These are phyloP conservation scores for Penicillium sp. DNA, from an alignment of 2,329 filamentous ascomycete genomes.

Conservation along the genomic window DNA sequence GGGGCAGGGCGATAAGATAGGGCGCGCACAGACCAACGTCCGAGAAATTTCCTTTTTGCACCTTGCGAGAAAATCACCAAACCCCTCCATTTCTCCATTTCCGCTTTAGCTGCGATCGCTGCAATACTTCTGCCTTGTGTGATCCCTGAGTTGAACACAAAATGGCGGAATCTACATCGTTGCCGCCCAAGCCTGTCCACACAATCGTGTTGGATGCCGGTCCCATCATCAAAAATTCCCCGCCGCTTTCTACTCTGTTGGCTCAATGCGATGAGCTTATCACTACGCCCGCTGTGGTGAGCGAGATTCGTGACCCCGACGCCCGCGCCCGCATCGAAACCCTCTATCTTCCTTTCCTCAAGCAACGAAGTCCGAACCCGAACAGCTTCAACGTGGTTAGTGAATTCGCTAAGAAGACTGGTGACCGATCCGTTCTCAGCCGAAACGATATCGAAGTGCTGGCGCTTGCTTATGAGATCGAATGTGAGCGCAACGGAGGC, in stretches of 20 bases:
- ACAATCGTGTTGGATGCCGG: constrained; percentile 88
- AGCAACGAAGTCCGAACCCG: constrained; percentile 71
- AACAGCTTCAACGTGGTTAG: constrained; percentile 79
- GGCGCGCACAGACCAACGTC: constrained; percentile 41
- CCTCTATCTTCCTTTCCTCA: constrained; percentile 82
- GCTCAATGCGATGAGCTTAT: constrained; percentile 75
- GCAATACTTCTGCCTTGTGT: neutral
- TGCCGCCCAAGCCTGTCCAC: constrained; percentile 69
- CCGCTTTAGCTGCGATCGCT: neutral
- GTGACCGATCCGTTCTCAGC: constrained; percentile 86
- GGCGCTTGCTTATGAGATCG: constrained; percentile 91
- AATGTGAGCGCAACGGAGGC: constrained; percentile 86
- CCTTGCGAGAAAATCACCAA: constrained; percentile 10
- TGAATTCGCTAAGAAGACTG: constrained; percentile 86
- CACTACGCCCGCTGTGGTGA: constrained; percentile 82
- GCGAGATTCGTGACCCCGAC: constrained; percentile 83
- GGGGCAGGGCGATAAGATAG: constrained; percentile 41
- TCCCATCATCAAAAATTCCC: constrained; percentile 91
- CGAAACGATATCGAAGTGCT: constrained; percentile 86
- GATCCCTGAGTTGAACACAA: constrained; percentile 28
- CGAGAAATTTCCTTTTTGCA: constrained; percentile 34
- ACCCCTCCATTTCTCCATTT: neutral
- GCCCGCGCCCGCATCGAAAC: constrained; percentile 83
- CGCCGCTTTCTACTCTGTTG: constrained; percentile 79
- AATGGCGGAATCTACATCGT: constrained; percentile 23